Conservation (phyloP, 2,329 filamentous ascomycete genomes). For the Gaeumannomyces tritici region DNA sequence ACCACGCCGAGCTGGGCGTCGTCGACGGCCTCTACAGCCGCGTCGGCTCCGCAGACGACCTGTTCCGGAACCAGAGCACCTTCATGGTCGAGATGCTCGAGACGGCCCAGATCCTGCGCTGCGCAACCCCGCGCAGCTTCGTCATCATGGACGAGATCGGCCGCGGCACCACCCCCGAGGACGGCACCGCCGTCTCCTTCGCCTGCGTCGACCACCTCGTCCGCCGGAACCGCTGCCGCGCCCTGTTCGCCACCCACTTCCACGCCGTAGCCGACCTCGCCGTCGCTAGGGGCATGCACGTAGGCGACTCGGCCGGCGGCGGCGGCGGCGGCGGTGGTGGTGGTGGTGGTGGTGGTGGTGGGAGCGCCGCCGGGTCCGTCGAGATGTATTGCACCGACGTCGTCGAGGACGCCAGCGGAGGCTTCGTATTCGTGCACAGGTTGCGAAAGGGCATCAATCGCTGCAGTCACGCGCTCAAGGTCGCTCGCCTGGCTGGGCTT, state of each 20-base stretch:
- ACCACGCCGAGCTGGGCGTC: constrained; percentile 75
- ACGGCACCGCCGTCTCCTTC: constrained; percentile 83
- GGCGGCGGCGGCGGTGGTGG: constrained; percentile 7
- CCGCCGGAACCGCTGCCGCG: constrained; percentile 64
- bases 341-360: too few relatives aligned
- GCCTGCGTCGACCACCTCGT: constrained; percentile 81
- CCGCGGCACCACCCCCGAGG: constrained; percentile 84
- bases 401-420: constrained; percentile 56
- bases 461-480: constrained; percentile 85
- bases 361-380: constrained; percentile 35
- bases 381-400: constrained; percentile 86
- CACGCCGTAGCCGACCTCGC: constrained; percentile 76
- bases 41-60: constrained; percentile 85
- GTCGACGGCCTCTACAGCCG: constrained; percentile 96
- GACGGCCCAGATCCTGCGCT: constrained; percentile 78
- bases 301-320: constrained; percentile 18
- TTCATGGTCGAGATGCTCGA: constrained; percentile 99
- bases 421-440: constrained; percentile 81
- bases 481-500: constrained; percentile 78
- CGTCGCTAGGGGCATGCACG: constrained; percentile 33
- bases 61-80: constrained; percentile 91
- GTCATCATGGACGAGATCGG: constrained; percentile 99
- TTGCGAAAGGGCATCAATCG: constrained; percentile 75
- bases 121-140: constrained; percentile 76
- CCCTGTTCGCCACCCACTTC: constrained; percentile 93